A percentile compares a stretch with the other conserved stretches of the same genome.
Evolutionary conservation across 176 grass and related monocot genomes (phyloP).

Genomic region (Cymbopogon citratus): DNA sequence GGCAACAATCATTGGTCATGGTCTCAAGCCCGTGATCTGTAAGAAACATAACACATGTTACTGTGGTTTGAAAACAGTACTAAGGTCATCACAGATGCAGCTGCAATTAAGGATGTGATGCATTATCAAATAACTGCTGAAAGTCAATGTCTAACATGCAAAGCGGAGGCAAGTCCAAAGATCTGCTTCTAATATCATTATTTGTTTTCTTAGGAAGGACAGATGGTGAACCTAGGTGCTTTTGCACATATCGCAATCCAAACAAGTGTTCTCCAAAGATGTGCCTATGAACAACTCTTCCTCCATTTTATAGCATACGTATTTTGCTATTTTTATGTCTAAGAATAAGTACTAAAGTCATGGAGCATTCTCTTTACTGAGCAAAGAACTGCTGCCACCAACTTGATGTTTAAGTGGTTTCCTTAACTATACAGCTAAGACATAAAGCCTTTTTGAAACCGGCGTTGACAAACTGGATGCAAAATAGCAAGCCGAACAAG

Average conservation of each 20-base stretch:
- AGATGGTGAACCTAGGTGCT: slow-evolving; percentile 18
- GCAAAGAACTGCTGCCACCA: slow-evolving; percentile 17
- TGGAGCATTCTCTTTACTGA: slow-evolving; percentile 13
- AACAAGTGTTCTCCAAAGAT: slow-evolving; percentile 25
- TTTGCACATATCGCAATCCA: slow-evolving; percentile 35
- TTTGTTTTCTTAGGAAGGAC: slow-evolving; percentile 5
- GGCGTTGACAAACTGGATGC: slow-evolving; percentile 5
- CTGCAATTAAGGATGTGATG: not conserved
- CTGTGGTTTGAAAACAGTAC: not conserved
- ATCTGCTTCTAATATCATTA: not conserved
- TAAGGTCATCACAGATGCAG: not conserved
- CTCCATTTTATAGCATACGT: not conserved
- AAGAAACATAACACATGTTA: slow-evolving; percentile 20
- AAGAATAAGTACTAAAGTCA: slow-evolving; percentile 26
- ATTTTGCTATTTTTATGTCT: slow-evolving; percentile 21
- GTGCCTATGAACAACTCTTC: slow-evolving; percentile 4
- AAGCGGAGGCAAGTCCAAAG: not conserved
- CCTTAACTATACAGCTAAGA: slow-evolving; percentile 24
- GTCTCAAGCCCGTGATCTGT: slow-evolving; percentile 43
- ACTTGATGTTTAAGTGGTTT: not conserved
- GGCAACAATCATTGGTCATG: slow-evolving; percentile 16
- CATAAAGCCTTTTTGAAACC: slow-evolving; percentile 18
- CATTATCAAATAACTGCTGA: not conserved
- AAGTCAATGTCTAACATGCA: slow-evolving; percentile 23
- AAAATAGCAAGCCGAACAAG: slow-evolving; percentile 13